phyloP scores from a whole-genome alignment of 2,329 filamentous ascomycete species.

The Phialemoniopsis sp. region DNA sequence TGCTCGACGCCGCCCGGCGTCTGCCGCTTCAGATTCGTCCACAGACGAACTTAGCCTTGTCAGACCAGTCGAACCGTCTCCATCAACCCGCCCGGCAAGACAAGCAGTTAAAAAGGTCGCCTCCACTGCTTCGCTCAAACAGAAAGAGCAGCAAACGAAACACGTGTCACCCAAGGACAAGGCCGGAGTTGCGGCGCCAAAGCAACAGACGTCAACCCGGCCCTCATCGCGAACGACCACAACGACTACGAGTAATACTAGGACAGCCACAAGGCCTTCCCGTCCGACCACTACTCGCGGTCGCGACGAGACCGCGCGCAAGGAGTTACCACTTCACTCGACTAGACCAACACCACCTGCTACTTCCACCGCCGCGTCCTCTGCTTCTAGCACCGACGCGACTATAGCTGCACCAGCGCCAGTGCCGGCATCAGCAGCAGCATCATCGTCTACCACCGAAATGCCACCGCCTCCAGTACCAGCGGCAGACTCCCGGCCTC shows the following conservation, averaged over 20 bases:
- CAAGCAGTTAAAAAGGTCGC: background rate
- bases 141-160: background rate
- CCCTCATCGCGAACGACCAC: too few species aligned
- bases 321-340: background rate
- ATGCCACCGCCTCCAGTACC: conserved; percentile 9
- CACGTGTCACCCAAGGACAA: too few species aligned
- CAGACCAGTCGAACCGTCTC: background rate
- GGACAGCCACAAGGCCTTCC: background rate
- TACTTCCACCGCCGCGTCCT: too few species aligned
- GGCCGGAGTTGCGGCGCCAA: too few species aligned
- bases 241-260: too few species aligned
- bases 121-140: background rate
- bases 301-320: too few species aligned
- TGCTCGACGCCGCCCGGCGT: conserved; percentile 5
- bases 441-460: conserved; percentile 1
- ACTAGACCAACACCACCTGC: conserved; percentile 3
- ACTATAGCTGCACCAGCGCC: background rate
- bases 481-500: background rate
- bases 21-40: conserved; percentile 6
- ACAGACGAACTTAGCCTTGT: conserved; percentile 1
- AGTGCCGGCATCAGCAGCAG: background rate
- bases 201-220: too few species aligned
- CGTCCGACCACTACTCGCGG: background rate
- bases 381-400: too few species aligned
- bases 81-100: conserved; percentile 1